phyloP scores from a whole-genome alignment of 140 eudicot species.

The Eryngium alpinum region DNA sequence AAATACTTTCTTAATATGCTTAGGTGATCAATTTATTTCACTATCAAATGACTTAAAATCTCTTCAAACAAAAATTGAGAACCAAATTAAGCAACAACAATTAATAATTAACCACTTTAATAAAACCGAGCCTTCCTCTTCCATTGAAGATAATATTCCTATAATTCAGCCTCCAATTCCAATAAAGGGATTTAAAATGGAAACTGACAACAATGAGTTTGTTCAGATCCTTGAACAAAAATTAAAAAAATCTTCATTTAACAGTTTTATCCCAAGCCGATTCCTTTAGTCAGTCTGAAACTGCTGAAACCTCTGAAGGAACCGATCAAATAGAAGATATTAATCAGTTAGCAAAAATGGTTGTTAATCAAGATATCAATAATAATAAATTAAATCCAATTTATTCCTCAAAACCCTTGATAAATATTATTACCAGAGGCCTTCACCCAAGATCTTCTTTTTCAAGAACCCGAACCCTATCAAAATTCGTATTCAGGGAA shows the following conservation, averaged over 20 bases:
- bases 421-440: background rate
- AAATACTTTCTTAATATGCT: background rate
- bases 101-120: background rate
- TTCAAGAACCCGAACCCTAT: background rate
- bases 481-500: background rate
- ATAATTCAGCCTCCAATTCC: background rate
- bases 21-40: background rate
- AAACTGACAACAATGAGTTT: background rate
- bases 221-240: background rate
- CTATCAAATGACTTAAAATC: background rate
- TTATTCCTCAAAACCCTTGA: background rate
- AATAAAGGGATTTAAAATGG: background rate
- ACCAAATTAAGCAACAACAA: background rate
- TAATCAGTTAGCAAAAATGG: background rate
- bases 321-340: background rate
- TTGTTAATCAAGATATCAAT: background rate
- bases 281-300: background rate
- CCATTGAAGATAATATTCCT: background rate
- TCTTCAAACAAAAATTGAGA: background rate
- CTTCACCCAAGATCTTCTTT: background rate
- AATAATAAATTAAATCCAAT: background rate
- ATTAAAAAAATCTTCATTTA: background rate
- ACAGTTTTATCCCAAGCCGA: background rate
- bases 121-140: background rate
- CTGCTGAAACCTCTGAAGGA: background rate